A percentile compares a stretch with the other conserved stretches of the same genome.
Conservation (phyloP, 768 basidiomycete genomes). For the Candolleomyces eurysporus region DNA sequence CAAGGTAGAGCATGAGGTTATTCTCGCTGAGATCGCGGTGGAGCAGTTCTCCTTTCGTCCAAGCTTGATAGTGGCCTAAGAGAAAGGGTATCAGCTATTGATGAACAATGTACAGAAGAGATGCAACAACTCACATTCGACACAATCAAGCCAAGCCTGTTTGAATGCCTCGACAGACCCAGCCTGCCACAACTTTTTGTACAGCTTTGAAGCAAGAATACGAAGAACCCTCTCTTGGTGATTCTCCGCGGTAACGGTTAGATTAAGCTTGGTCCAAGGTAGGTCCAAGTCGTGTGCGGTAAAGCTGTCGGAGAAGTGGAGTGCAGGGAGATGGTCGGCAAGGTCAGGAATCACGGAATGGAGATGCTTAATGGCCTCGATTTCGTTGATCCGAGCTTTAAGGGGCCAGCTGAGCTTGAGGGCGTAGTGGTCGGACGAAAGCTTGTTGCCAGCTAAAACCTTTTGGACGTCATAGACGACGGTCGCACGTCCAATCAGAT, state of each 20-base stretch:
- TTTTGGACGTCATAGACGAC: neutral
- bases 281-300: neutral
- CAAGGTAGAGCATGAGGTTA: slow-evolving; percentile 25
- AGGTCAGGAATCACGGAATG: neutral
- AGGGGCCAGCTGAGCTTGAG: neutral
- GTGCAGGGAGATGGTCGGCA: slow-evolving; percentile 2
- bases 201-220: slow-evolving; percentile 17
- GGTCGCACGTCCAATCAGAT: neutral
- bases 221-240: slow-evolving; percentile 12
- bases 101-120: neutral
- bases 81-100: neutral
- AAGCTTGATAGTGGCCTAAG: slow-evolving; percentile 22
- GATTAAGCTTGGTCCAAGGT: neutral
- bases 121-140: slow-evolving; percentile 24
- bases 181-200: slow-evolving; percentile 20
- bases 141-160: slow-evolving; percentile 24
- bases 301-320: neutral
- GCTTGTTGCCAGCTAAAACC: neutral
- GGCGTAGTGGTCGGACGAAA: neutral
- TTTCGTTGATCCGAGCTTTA: neutral
- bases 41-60: slow-evolving; percentile 18
- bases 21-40: slow-evolving; percentile 30
- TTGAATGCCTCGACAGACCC: slow-evolving; percentile 22
- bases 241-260: neutral
- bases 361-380: neutral